Evolutionary conservation across 2,329 filamentous ascomycete genomes (phyloP).

Genomic region (Stylonectria norvegica): DNA sequence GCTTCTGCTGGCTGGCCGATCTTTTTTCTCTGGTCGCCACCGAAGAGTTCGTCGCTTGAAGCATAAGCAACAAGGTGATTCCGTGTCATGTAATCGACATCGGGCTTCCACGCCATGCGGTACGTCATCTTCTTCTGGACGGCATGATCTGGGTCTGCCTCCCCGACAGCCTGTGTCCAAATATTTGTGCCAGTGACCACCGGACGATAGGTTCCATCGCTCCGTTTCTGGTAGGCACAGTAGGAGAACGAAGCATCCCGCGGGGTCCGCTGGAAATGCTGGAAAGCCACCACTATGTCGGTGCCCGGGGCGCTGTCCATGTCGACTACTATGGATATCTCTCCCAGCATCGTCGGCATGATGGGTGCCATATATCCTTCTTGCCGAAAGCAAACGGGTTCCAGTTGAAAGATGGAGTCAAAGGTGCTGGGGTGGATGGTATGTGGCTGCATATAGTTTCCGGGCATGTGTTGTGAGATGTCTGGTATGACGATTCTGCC

Average conservation of each 20-base stretch:
- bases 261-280: not conserved
- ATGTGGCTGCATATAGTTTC: slow-evolving; percentile 6
- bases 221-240: not conserved
- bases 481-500: slow-evolving; percentile 5
- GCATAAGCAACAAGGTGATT: not conserved
- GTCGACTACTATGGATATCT: not conserved
- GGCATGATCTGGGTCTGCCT: not conserved
- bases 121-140: not conserved
- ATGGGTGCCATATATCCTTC: not conserved
- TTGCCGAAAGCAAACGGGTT: not conserved
- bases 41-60: not conserved
- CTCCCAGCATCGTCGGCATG: not conserved
- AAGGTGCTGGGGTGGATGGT: slow-evolving; percentile 9
- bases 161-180: not conserved
- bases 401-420: slow-evolving; percentile 6
- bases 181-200: not conserved
- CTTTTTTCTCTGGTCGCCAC: not conserved
- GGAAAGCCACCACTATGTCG: not conserved
- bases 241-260: not conserved
- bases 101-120: not conserved
- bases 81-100: not conserved
- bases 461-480: slow-evolving; percentile 2
- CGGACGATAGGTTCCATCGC: not conserved
- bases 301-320: not conserved
- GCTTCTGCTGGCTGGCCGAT: not conserved